A percentile compares a stretch with the other conserved stretches of the same genome.
phyloP scores from a whole-genome alignment of 495 filamentous ascomycete genomes.

The Haplographium delicatum region DNA sequence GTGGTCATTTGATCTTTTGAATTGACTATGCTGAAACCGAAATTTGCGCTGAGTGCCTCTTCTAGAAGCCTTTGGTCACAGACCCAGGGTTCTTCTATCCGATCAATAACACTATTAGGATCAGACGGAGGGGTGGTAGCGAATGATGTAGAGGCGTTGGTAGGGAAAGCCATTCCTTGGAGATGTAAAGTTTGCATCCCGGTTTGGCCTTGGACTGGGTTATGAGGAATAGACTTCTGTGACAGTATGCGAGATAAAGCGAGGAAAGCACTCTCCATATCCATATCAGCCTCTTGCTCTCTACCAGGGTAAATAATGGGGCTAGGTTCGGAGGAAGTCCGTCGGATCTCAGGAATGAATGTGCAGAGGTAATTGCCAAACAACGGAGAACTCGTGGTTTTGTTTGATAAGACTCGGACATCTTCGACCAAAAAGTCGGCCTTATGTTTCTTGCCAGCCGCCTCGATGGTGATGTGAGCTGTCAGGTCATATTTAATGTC shows the following conservation, averaged over 20 bases:
- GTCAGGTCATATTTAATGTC: not conserved
- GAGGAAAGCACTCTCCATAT: not conserved
- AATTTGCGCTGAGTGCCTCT: too few species aligned
- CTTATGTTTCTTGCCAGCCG: not conserved
- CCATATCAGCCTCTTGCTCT: not conserved
- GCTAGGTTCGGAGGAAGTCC: not conserved
- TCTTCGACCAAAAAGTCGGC: not conserved
- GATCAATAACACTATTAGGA: too few species aligned
- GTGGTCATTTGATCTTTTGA: too few species aligned
- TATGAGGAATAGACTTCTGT: not conserved
- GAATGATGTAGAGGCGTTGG: too few species aligned
- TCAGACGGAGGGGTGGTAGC: too few species aligned
- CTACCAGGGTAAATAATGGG: not conserved
- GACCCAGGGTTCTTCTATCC: too few species aligned
- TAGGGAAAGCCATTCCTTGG: too few species aligned
- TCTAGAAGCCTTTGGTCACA: too few species aligned
- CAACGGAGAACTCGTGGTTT: not conserved
- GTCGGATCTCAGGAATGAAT: not conserved
- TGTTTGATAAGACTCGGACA: not conserved
- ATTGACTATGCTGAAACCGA: too few species aligned
- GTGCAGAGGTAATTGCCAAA: not conserved
- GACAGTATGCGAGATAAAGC: not conserved
- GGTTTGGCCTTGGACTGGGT: not conserved
- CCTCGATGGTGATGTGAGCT: not conserved
- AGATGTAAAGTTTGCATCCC: not conserved